Evolutionary conservation across 1,284 basidiomycete species (phyloP), one percentile per base, ranked within the genome.

Genomic region (Cryptococcus sp.): DNA sequence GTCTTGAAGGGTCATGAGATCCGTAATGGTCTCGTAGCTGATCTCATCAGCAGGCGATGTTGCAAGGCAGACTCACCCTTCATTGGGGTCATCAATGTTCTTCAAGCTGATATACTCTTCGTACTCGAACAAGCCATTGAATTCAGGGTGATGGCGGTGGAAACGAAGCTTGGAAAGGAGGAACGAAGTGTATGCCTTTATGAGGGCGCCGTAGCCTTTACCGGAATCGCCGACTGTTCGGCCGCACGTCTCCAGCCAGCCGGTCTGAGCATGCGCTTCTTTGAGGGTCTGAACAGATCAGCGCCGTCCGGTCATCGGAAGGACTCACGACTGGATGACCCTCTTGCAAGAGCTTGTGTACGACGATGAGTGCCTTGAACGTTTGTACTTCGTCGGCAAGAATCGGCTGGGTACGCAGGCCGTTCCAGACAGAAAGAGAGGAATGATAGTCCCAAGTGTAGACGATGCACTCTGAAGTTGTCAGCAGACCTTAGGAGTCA

Each of bases 381-480:
- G 93, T 94, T 80, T 95, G 93, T 0, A 96, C 86, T 80, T 97
- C 93, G 77, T 97, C 93, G 3, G 92, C 86, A 23, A 97, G 81
- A 68, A 97, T 95, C 40, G 93, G 93, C 69, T 95, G 93, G 4
- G 96, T 94, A 47, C 93, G 85, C 16, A 97, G 83, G 25, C 91
- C 92, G 67, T 90, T 93, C 94, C 94, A 97, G 73, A 97, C 94
- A 7, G 93, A 93, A 69, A 91, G 87, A 41, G 93, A 95, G n/a
- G 91, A 90, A 74, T 95, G 93, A 74, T 96, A 96, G 78, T 97
- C 93, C 93, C 93, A 96, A 16, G 93, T 96, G 79, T 93, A 97
- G 38, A 97, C 91, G 75, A 97, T 95, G 69, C 90, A 92, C 82
- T 95, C 93, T 96, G 75, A 42, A 45, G 15, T 35, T 42, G 55